Conservation (phyloP, 1,284 basidiomycete genomes). For the Wallemia mellicola region DNA sequence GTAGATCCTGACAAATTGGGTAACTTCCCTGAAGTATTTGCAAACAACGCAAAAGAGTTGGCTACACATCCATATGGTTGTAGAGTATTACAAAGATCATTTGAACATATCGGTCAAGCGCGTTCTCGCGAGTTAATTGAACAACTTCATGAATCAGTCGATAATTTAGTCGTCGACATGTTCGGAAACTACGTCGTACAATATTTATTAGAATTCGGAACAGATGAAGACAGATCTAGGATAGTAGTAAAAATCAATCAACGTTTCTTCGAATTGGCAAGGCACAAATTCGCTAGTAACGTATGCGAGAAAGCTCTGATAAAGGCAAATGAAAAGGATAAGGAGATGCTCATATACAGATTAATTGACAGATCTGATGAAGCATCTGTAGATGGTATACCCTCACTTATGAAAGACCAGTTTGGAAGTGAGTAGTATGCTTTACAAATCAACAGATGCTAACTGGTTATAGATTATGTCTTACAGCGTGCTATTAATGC, state of each 20-base stretch:
- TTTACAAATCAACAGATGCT: constrained; percentile 1
- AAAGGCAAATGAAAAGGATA: constrained; percentile 30
- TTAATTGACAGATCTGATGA: constrained; percentile 23
- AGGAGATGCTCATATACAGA: constrained; percentile 43
- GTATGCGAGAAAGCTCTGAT: constrained; percentile 78
- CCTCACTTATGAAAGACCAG: constrained; percentile 66
- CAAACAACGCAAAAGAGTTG: constrained; percentile 50
- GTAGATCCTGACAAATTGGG: constrained; percentile 38
- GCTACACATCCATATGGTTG: constrained; percentile 82
- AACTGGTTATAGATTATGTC: constrained; percentile 31
- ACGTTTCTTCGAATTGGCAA: constrained; percentile 30
- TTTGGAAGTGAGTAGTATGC: constrained; percentile 36
- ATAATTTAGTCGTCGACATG: constrained; percentile 51
- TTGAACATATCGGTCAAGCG: constrained; percentile 48
- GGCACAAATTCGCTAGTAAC: constrained; percentile 86
- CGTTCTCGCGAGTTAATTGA: constrained; percentile 45
- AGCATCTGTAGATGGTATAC: constrained; percentile 28
- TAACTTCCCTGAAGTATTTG: constrained; percentile 47
- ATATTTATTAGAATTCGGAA: constrained; percentile 60
- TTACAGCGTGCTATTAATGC: constrained; percentile 40
- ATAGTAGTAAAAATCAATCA: constrained; percentile 46
- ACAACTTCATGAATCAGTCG: constrained; percentile 44
- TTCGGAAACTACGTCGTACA: constrained; percentile 91
- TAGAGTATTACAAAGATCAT: constrained; percentile 71
- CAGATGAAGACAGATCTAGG: constrained; percentile 31